phyloP scores from a whole-genome alignment of 2,329 filamentous ascomycete species.

The Pestalotiopsis sp. region DNA sequence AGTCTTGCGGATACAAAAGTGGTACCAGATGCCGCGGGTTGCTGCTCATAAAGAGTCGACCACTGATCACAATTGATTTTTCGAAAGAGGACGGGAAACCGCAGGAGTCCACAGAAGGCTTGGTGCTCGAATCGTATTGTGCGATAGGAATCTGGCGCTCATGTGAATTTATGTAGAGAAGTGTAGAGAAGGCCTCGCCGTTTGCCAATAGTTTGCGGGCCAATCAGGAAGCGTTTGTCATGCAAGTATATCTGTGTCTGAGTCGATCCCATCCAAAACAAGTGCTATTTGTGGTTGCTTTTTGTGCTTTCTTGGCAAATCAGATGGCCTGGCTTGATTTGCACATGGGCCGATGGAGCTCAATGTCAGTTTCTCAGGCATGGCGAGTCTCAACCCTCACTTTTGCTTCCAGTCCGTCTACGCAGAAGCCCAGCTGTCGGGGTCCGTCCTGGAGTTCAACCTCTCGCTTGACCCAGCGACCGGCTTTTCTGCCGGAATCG shows the following conservation, averaged over 20 bases:
- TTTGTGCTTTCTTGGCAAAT: neutral
- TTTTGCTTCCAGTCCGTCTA: conserved; percentile 72
- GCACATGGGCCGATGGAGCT: neutral
- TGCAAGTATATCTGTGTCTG: neutral
- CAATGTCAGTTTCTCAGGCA: conserved; percentile 1
- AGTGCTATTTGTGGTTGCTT: neutral
- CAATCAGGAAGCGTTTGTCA: neutral
- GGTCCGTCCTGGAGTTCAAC: conserved; percentile 80
- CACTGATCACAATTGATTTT: neutral
- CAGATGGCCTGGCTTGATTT: neutral
- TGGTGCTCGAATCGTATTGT: neutral
- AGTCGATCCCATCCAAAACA: neutral
- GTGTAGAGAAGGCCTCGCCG: neutral
- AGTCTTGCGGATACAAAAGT: neutral
- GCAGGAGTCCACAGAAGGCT: neutral
- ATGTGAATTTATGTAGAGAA: neutral
- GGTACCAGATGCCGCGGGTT: neutral
- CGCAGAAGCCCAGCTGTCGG: conserved; percentile 79
- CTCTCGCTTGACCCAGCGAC: conserved; percentile 75
- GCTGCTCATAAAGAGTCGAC: neutral
- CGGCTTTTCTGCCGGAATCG: conserved; percentile 37
- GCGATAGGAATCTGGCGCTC: neutral
- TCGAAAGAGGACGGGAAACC: neutral
- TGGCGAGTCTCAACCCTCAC: conserved; percentile 68
- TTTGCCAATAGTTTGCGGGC: neutral